Conservation (phyloP, 2,329 filamentous ascomycete genomes). For the Neobulgaria alba region DNA sequence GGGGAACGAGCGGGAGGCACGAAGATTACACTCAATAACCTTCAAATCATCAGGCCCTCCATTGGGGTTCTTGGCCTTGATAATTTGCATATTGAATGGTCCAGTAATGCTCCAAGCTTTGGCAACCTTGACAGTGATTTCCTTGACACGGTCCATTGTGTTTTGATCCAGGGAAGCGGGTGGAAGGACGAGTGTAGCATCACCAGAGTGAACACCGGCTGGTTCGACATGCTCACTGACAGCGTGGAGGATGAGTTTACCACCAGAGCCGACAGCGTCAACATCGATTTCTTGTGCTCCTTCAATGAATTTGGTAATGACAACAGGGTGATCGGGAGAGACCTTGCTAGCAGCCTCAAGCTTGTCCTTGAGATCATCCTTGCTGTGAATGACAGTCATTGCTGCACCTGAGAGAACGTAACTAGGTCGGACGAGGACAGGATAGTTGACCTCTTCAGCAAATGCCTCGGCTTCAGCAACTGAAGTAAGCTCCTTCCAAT, state of each 20-base stretch:
- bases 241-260: constrained; percentile 82
- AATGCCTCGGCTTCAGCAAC: constrained; percentile 82
- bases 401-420: constrained; percentile 97
- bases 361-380: constrained; percentile 89
- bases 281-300: constrained; percentile 95
- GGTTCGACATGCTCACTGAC: constrained; percentile 95
- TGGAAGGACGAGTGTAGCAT: constrained; percentile 88
- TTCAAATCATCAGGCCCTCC: constrained; percentile 72
- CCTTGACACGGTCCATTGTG: constrained; percentile 82
- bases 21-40: constrained; percentile 97
- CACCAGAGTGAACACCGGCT: constrained; percentile 95
- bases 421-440: constrained; percentile 86
- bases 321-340: constrained; percentile 92
- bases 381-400: constrained; percentile 91
- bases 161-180: constrained; percentile 69
- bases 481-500: constrained; percentile 94
- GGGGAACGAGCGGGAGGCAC: constrained; percentile 94
- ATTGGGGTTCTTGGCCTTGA: constrained; percentile 75
- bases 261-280: constrained; percentile 80
- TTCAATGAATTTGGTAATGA: constrained; percentile 98
- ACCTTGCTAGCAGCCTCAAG: constrained; percentile 83
- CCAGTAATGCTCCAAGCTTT: constrained; percentile 96
- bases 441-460: constrained; percentile 77
- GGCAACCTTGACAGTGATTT: constrained; percentile 91
- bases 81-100: constrained; percentile 99